phyloP scores from a whole-genome alignment of 2,329 filamentous ascomycete genomes.

The Talaromyces sp. region DNA sequence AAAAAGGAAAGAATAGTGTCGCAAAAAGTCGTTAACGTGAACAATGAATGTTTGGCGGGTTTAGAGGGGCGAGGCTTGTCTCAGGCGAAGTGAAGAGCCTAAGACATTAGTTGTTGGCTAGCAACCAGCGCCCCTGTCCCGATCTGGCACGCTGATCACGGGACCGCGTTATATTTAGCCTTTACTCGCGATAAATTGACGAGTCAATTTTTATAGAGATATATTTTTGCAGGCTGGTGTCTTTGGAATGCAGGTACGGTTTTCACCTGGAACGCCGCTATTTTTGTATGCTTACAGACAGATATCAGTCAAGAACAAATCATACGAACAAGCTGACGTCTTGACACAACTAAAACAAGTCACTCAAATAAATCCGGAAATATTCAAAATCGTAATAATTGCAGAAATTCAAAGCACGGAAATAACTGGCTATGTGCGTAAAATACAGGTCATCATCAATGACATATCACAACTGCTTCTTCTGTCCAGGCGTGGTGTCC shows the following conservation, averaged over 20 bases:
- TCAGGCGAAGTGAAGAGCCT: neutral
- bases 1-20: neutral
- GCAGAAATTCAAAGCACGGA: neutral
- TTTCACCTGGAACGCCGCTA: neutral
- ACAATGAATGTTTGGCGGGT: neutral
- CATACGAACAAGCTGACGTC: neutral
- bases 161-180: neutral
- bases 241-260: neutral
- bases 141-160: neutral
- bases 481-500: conserved; percentile 82
- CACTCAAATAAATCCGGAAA: neutral
- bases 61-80: neutral
- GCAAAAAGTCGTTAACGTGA: neutral
- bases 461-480: conserved; percentile 70
- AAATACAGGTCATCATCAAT: neutral
- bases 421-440: neutral
- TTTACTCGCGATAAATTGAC: neutral
- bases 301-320: neutral
- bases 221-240: neutral
- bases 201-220: neutral
- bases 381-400: neutral
- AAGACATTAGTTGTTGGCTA: neutral
- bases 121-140: neutral
- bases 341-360: neutral
- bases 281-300: neutral